Evolutionary conservation across 805 yeast species (phyloP).

Genomic region (Starmerella davenportii): DNA sequence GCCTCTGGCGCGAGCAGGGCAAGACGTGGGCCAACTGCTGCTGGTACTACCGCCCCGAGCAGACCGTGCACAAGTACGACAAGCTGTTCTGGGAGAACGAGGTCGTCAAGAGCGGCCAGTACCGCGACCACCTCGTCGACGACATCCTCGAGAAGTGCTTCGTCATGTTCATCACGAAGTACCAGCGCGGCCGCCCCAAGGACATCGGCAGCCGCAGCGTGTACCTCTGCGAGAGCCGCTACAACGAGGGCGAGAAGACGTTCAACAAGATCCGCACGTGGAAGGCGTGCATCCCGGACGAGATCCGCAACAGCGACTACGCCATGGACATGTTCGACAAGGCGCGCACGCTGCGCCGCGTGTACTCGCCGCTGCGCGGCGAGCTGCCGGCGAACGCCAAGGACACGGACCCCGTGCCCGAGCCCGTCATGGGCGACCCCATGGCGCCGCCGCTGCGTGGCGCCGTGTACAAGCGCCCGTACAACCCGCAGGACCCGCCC

Average conservation of each 20-base stretch:
- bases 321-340: conserved; percentile 48
- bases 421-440: conserved; percentile 61
- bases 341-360: conserved; percentile 51
- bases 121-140: conserved; percentile 76
- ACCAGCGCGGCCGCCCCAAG: conserved; percentile 83
- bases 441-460: conserved; percentile 93
- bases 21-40: conserved; percentile 81
- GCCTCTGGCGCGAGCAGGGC: conserved; percentile 76
- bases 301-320: conserved; percentile 50
- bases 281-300: conserved; percentile 97
- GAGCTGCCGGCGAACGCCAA: conserved; percentile 59
- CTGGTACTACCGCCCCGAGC: conserved; percentile 96
- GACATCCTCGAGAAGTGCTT: conserved; percentile 88
- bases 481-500: conserved; percentile 61
- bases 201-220: conserved; percentile 50
- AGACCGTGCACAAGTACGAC: conserved; percentile 86
- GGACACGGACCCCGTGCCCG: conserved; percentile 58
- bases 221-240: conserved; percentile 86
- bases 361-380: conserved; percentile 70
- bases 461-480: conserved; percentile 65
- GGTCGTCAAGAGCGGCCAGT: conserved; percentile 92
- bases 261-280: conserved; percentile 93
- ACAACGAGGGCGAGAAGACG: conserved; percentile 73
- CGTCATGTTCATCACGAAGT: conserved; percentile 85
- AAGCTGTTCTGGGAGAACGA: conserved; percentile 81